Percentiles rank a stretch among this genome's conserved stretches.
Evolutionary conservation across 2,329 filamentous ascomycete genomes (phyloP).

Genomic region (Cladosporium sphaerospermum): DNA sequence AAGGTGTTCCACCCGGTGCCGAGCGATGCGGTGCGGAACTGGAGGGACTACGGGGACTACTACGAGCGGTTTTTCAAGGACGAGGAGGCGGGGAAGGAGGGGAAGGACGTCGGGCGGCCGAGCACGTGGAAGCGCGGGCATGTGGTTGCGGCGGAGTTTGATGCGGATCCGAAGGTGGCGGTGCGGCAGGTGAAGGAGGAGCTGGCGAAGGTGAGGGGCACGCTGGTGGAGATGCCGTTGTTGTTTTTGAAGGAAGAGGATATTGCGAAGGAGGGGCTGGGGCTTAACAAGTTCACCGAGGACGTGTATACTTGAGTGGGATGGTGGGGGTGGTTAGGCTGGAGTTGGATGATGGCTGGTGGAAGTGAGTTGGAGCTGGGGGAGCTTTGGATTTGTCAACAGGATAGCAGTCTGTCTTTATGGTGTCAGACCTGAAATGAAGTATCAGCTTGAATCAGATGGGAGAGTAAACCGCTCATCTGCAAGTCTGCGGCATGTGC

Average conservation of each 20-base stretch:
- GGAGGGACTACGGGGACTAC: conserved; percentile 68
- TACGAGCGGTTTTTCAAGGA: conserved; percentile 58
- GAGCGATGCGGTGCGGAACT: conserved; percentile 60
- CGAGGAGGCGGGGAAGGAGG: conserved; percentile 37
- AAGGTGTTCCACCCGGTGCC: conserved; percentile 77
- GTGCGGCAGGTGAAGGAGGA: conserved; percentile 55
- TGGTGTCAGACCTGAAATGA: too few relatives aligned
- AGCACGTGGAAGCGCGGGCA: conserved; percentile 76
- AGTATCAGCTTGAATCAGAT: too few relatives aligned
- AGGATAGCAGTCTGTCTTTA: too few relatives aligned
- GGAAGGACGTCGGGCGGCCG: conserved; percentile 38
- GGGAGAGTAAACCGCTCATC: too few relatives aligned
- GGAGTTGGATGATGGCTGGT: too few relatives aligned
- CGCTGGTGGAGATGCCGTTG: conserved; percentile 76
- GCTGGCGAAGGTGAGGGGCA: conserved; percentile 61
- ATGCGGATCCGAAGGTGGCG: conserved; percentile 34
- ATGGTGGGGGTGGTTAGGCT: background rate
- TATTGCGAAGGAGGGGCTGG: conserved; percentile 74
- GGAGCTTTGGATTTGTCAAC: too few relatives aligned
- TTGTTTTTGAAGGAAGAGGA: conserved; percentile 80
- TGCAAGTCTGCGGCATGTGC: too few relatives aligned
- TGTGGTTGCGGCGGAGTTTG: conserved; percentile 57
- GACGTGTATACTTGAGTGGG: conserved; percentile 39
- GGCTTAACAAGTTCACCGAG: conserved; percentile 45
- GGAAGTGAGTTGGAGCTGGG: too few relatives aligned